A percentile compares a stretch with the other conserved stretches of the same genome.
These are phyloP conservation scores for Prunus mongolica DNA, from an alignment of 306 rosid species.

Conservation along the genomic window DNA sequence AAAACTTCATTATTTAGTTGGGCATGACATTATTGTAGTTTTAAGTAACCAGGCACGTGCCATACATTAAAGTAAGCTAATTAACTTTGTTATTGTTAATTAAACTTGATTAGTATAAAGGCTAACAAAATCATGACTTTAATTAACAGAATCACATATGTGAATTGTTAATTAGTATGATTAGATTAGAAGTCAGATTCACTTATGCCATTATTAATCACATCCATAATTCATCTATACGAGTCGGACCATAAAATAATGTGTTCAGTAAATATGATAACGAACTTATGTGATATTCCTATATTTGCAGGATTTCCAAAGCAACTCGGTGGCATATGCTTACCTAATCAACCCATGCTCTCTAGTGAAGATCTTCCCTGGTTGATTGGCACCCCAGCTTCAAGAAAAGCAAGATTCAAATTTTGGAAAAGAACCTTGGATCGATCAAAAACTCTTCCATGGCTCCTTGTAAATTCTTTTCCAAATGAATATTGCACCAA, in stretches of 20 bases:
- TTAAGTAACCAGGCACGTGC: neutral
- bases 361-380: slow-evolving; percentile 73
- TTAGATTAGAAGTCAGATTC: neutral
- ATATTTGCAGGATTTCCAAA: slow-evolving; percentile 59
- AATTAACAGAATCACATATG: neutral
- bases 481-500: slow-evolving; percentile 35
- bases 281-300: neutral
- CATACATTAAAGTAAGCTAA: neutral
- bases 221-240: neutral
- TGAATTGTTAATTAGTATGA: neutral
- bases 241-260: neutral
- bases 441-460: slow-evolving; percentile 47
- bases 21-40: neutral
- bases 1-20: neutral
- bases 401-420: slow-evolving; percentile 64
- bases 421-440: slow-evolving; percentile 78
- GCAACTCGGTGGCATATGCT: slow-evolving; percentile 22
- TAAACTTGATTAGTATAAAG: no score
- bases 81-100: neutral
- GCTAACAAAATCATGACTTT: neutral
- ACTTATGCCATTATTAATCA: neutral
- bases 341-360: slow-evolving; percentile 43
- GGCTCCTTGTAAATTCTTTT: slow-evolving; percentile 69
- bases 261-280: neutral
- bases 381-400: slow-evolving; percentile 62